Base-by-base conservation (phyloP, 2,329 filamentous ascomycete genomes). In the Bipolaris victoriae region DNA sequence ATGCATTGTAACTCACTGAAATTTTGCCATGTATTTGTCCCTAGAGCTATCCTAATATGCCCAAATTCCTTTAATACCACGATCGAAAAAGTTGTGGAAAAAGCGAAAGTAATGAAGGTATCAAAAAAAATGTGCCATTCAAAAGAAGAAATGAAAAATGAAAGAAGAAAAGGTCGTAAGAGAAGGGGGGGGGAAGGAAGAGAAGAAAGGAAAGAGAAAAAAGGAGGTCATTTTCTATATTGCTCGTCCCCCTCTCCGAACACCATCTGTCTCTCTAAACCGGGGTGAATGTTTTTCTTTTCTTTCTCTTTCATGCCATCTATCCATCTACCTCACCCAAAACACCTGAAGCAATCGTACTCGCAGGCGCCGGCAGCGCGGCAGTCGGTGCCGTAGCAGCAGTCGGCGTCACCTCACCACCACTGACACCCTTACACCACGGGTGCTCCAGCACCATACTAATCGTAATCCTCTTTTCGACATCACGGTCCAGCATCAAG, bases 401-500 rank as follows among this genome's bases (percentile, higher is more conserved):
- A 31, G 29, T 31, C 3, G 29, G 29, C 29, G 29, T 31, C 29
- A 13, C 10, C 29, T 24, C 31, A 35, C 43, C 29, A 20, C 43
- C 43, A 15, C 26, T 46, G 5, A 46, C 60, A 15, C 65, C 55
- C 31, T 62, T 63, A 40, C 82, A 91, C 95, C 95, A 99, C n/a
- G 90, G 87, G 77, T 98, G 94, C 52, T 91, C 86, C 55, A 97
- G 79, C 16, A 99, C 93, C 74, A 93, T 88, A 58, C 89, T 88
- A 68, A 98, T 98, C n/a, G 88, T 89, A 67, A 92, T 88, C 55
- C 95, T 83, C 70, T 89, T 84, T 65, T 89, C 86, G 9, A 98
- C 91, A 73, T 98, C 90, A 37, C 95, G 88, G 75, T 98, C 88
- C 26, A 99, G 86, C 95, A 99, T 98, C 72, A 88, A 84, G 40